Evolutionary conservation across 163 green algal genomes (phyloP).

Genomic region (Scenedesmus sp.): DNA sequence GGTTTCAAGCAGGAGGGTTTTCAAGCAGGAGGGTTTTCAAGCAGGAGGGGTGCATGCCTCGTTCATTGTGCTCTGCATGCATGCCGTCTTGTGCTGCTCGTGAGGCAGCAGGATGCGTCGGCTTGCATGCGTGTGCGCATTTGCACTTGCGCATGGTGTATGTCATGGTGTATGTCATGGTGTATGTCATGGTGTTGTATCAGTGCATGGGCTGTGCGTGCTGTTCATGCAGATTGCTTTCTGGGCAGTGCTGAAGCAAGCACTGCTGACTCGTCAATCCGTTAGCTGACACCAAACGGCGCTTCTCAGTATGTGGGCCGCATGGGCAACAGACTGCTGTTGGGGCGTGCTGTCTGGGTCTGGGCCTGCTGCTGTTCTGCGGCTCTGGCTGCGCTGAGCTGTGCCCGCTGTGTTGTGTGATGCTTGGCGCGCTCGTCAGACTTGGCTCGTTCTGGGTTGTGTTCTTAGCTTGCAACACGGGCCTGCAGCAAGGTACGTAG

Average conservation of each 20-base stretch:
- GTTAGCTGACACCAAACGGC: no score
- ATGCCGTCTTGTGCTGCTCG: not conserved
- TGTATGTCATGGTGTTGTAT: not conserved
- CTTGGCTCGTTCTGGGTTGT: not conserved
- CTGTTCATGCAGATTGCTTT: not conserved
- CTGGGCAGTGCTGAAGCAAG: not conserved
- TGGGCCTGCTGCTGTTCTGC: not conserved
- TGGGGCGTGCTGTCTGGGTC: not conserved
- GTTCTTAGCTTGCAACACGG: conserved; percentile 20
- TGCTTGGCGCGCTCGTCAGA: not conserved
- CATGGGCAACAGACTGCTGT: not conserved
- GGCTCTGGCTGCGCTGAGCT: no score
- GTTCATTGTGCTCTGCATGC: not conserved
- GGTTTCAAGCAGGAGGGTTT: not conserved
- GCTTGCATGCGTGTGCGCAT: not conserved
- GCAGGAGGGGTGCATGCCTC: not conserved
- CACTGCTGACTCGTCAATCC: not conserved
- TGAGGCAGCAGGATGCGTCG: not conserved
- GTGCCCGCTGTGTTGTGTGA: not conserved
- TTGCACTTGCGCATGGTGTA: not conserved
- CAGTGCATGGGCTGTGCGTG: not conserved
- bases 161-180: no score
- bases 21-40: not conserved
- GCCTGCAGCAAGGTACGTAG: not conserved
- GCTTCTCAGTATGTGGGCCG: not conserved